Conservation (phyloP, 768 basidiomycete genomes). For the Jaapia argillacea region DNA sequence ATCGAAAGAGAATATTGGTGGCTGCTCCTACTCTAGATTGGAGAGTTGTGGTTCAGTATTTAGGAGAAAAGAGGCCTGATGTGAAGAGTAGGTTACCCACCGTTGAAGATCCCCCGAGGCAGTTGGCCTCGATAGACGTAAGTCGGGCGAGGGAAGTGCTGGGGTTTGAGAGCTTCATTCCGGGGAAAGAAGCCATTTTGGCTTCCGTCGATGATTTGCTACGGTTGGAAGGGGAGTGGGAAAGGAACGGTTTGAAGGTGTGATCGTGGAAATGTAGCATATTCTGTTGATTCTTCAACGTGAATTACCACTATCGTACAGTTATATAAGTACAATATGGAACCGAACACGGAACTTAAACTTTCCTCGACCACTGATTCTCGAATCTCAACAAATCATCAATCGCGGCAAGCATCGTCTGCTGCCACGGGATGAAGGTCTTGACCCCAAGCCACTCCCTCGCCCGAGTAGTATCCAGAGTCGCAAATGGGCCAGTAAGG, state of each 20-base stretch:
- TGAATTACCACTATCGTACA: too few relatives aligned
- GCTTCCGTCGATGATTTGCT: slow-evolving; percentile 10
- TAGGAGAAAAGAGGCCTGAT: neutral
- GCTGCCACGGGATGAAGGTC: slow-evolving; percentile 8
- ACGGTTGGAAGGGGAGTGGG: slow-evolving; percentile 8
- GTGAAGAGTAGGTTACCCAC: too few relatives aligned
- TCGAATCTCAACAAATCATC: slow-evolving; percentile 10
- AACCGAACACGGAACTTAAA: too few relatives aligned
- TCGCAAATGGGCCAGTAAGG: neutral
- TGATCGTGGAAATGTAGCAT: too few relatives aligned
- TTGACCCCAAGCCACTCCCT: slow-evolving; percentile 8
- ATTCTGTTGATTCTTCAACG: too few relatives aligned
- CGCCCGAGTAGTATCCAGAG: slow-evolving; percentile 8
- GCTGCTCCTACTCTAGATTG: slow-evolving; percentile 1
- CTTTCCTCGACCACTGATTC: slow-evolving; percentile 8
- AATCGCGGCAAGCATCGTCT: slow-evolving; percentile 10
- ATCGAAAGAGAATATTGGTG: slow-evolving; percentile 6
- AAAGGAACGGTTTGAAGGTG: too few relatives aligned
- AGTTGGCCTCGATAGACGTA: slow-evolving; percentile 5
- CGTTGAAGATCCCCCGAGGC: slow-evolving; percentile 1
- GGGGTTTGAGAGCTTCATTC: slow-evolving; percentile 6
- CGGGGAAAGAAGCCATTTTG: slow-evolving; percentile 9
- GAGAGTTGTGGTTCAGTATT: slow-evolving; percentile 2
- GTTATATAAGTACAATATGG: too few relatives aligned
- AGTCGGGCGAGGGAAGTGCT: slow-evolving; percentile 8